Evolutionary conservation across 768 basidiomycete genomes (phyloP).

Genomic region (Pulveroboletus sp.): DNA sequence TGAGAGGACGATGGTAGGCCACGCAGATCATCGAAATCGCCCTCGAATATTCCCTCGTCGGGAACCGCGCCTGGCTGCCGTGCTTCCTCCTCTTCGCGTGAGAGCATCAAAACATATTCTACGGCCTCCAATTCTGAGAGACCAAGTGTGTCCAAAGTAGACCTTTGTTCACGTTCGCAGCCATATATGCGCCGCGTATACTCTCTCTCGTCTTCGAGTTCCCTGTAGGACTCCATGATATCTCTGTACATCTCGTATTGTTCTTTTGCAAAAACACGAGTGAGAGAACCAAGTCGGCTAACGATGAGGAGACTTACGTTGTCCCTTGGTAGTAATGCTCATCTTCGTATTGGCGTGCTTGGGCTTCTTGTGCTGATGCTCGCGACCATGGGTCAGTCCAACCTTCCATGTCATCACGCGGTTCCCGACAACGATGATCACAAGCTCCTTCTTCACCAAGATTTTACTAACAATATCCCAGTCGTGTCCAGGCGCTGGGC

Average conservation of each 20-base stretch:
- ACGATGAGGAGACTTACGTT: conserved; percentile 35
- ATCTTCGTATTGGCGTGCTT: conserved; percentile 24
- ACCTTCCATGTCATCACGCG: conserved; percentile 66
- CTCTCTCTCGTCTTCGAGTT: conserved; percentile 49
- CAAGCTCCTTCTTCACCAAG: conserved; percentile 45
- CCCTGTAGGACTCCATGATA: conserved; percentile 52
- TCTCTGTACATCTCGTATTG: conserved; percentile 59
- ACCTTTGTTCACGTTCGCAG: conserved; percentile 54
- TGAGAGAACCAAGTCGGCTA: neutral
- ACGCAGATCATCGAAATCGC: conserved; percentile 34
- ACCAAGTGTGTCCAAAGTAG: conserved; percentile 57
- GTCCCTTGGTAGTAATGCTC: conserved; percentile 37
- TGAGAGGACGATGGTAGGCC: conserved; percentile 15
- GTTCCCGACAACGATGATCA: conserved; percentile 59
- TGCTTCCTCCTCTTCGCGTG: conserved; percentile 61
- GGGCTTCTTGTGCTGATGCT: conserved; percentile 32
- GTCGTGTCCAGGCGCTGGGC: conserved; percentile 30
- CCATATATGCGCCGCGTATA: conserved; percentile 35
- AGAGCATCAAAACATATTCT: conserved; percentile 81
- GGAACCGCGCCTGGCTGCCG: conserved; percentile 10
- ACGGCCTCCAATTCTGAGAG: conserved; percentile 70
- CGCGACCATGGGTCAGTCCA: conserved; percentile 36
- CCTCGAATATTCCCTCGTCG: conserved; percentile 56
- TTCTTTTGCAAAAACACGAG: conserved; percentile 34
- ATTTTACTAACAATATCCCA: conserved; percentile 52